These are phyloP conservation scores for Golubevia sp. DNA, from an alignment of 1,284 basidiomycete genomes.

Conservation along the genomic window DNA sequence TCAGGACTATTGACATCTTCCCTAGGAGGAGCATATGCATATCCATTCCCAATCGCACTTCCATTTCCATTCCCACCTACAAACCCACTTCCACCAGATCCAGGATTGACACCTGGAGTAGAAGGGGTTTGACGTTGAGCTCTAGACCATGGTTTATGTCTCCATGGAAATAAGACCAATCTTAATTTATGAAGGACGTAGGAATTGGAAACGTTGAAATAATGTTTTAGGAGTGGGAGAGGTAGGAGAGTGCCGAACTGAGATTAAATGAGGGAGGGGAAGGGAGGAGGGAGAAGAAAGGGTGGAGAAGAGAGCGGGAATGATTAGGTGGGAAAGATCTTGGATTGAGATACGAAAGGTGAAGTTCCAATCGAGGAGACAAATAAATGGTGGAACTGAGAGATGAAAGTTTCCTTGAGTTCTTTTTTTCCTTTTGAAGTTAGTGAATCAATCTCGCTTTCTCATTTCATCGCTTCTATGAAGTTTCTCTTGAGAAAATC, in stretches of 20 bases:
- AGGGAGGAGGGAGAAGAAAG: constrained; percentile 7
- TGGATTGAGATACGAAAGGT: too few species aligned
- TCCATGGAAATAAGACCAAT: constrained; percentile 93
- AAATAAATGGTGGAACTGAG: background rate
- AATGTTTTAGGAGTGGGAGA: constrained; percentile 73
- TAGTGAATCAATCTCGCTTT: background rate
- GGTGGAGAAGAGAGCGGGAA: too few species aligned
- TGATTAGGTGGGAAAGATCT: too few species aligned
- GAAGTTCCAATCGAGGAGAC: background rate
- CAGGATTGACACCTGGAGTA: too few species aligned
- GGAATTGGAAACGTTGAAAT: constrained; percentile 94
- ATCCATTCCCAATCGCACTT: background rate
- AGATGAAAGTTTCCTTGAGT: background rate
- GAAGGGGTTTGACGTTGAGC: too few species aligned
- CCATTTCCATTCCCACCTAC: too few species aligned
- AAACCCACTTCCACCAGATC: too few species aligned
- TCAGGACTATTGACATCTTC: constrained; percentile 97
- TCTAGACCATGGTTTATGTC: constrained; percentile 65
- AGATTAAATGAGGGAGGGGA: constrained; percentile 17
- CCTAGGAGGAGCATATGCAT: constrained; percentile 76
- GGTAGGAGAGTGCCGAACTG: constrained; percentile 42
- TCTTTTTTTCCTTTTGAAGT: background rate
- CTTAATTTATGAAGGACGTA: constrained; percentile 91
- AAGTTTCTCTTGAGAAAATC: too few species aligned
- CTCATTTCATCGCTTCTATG: background rate